phyloP scores from a whole-genome alignment of 306 rosid genomes.

The Adenanthera pavonina region DNA sequence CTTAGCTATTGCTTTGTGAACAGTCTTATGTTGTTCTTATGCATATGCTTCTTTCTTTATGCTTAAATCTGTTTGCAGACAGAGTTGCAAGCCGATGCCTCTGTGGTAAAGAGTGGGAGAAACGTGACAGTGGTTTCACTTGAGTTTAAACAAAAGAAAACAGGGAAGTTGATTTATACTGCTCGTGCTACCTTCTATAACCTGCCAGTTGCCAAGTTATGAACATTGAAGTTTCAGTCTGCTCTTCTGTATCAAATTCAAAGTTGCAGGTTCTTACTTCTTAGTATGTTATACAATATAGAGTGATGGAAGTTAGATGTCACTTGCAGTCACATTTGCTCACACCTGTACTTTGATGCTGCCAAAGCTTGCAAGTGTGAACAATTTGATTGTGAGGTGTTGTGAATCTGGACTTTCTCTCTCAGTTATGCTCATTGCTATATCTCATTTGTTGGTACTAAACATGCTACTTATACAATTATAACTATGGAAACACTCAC shows the following conservation, averaged over 20 bases:
- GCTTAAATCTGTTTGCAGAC: slow-evolving; percentile 40
- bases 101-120: slow-evolving; percentile 74
- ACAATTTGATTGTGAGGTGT: neutral
- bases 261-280: neutral
- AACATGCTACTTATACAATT: neutral
- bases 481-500: neutral
- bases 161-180: slow-evolving; percentile 51
- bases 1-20: neutral
- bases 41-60: neutral
- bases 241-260: slow-evolving; percentile 5
- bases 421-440: neutral
- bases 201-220: slow-evolving; percentile 62
- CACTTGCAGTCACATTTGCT: neutral
- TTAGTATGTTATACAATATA: neutral
- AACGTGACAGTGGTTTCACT: slow-evolving; percentile 59
- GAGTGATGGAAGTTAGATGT: neutral
- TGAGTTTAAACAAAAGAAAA: slow-evolving; percentile 60
- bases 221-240: slow-evolving; percentile 5
- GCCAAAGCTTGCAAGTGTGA: neutral
- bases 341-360: neutral
- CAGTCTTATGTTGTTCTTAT: neutral
- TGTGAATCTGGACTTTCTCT: neutral
- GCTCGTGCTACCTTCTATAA: slow-evolving; percentile 70
- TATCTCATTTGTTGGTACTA: neutral
- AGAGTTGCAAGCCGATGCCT: slow-evolving; percentile 57